Percentiles rank a stretch among this genome's conserved stretches.
These are phyloP conservation scores for Lasiodiplodia sp. DNA, from an alignment of 2,329 filamentous ascomycete species.

Conservation along the genomic window DNA sequence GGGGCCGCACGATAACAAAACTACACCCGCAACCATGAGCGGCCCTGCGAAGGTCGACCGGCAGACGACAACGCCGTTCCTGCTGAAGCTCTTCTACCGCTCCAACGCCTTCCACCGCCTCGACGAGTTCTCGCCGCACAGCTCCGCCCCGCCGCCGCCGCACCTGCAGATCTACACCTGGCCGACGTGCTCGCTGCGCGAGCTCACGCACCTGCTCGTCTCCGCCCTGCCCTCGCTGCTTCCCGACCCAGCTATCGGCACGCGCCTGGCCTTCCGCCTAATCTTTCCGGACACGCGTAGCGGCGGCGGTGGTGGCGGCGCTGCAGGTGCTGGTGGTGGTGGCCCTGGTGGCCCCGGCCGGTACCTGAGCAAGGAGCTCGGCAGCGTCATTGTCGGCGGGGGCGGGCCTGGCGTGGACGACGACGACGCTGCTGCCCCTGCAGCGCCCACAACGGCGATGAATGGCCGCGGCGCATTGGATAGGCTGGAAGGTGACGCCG, in stretches of 20 bases:
- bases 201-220: constrained; percentile 80
- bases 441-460: constrained; percentile 29
- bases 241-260: constrained; percentile 77
- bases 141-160: constrained; percentile 65
- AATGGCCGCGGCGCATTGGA: constrained; percentile 41
- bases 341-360: constrained; percentile 58
- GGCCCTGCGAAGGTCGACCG: constrained; percentile 64
- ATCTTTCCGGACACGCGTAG: constrained; percentile 78
- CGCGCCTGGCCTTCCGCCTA: constrained; percentile 85
- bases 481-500: constrained; percentile 65
- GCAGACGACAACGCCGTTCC: constrained; percentile 78
- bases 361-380: constrained; percentile 81
- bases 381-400: constrained; percentile 78
- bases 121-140: constrained; percentile 68
- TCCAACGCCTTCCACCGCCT: constrained; percentile 75
- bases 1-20: background rate
- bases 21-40: constrained; percentile 8
- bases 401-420: constrained; percentile 52
- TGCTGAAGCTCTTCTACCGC: constrained; percentile 85
- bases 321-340: background rate
- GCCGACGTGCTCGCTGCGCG: constrained; percentile 79
- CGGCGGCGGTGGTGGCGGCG: constrained; percentile 34
- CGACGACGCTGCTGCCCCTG: constrained; percentile 37
- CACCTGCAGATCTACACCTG: constrained; percentile 87
- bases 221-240: constrained; percentile 73